Percentiles rank a stretch among this genome's conserved stretches.
Evolutionary conservation across 345 rosid genomes (phyloP).

Genomic region (Salix viminalis): DNA sequence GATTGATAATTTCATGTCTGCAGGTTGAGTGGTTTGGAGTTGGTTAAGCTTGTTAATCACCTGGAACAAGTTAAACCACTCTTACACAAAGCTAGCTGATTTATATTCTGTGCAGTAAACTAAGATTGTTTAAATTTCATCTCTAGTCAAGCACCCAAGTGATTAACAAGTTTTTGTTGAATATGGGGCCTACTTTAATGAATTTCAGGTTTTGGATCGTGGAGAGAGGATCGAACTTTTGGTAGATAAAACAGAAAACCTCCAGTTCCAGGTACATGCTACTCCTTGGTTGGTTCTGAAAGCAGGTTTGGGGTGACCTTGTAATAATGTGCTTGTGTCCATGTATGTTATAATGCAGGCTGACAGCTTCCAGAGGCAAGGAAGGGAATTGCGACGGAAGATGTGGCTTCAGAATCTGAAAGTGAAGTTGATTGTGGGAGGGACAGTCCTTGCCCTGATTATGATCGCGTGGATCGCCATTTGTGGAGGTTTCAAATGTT

Average conservation of each 20-base stretch:
- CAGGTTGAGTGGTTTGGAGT: neutral
- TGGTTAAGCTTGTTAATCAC: neutral
- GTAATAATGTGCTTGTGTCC: neutral
- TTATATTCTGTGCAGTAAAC: neutral
- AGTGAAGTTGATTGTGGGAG: slow-evolving; percentile 80
- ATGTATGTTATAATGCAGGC: slow-evolving; percentile 40
- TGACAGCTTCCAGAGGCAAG: slow-evolving; percentile 96
- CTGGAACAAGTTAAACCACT: neutral
- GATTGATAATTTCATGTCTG: neutral
- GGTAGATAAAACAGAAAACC: slow-evolving; percentile 84
- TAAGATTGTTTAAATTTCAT: neutral
- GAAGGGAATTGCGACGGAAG: slow-evolving; percentile 83
- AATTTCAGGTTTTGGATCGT: slow-evolving; percentile 79
- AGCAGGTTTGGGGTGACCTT: neutral
- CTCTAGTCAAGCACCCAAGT: neutral
- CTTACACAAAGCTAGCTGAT: neutral
- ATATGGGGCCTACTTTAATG: neutral
- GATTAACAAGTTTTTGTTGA: neutral
- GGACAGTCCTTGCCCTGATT: slow-evolving; percentile 48
- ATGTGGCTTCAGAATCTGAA: slow-evolving; percentile 95
- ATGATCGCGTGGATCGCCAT: slow-evolving; percentile 62
- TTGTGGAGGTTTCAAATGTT: slow-evolving; percentile 80
- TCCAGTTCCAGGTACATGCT: slow-evolving; percentile 71
- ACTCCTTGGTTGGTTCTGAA: neutral
- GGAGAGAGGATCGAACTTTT: slow-evolving; percentile 94